Percentiles rank a stretch among this genome's conserved stretches.
These are phyloP conservation scores for Hypoxylon sp. DNA, from an alignment of 2,329 filamentous ascomycete genomes.

Conservation along the genomic window DNA sequence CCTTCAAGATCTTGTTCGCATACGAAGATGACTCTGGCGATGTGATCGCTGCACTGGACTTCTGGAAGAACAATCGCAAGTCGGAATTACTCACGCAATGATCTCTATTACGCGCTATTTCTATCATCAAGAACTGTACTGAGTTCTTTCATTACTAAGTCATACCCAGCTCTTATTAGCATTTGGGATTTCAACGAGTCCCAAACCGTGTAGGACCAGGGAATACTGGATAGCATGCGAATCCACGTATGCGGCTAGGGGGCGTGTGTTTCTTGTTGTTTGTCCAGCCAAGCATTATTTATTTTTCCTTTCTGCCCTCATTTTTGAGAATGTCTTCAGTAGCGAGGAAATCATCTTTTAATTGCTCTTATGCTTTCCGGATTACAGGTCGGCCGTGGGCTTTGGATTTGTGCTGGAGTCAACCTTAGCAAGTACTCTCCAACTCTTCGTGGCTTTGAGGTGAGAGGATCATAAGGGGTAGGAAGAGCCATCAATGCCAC, in stretches of 20 bases:
- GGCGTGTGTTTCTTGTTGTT: conserved; percentile 34
- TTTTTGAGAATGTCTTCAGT: conserved; percentile 46
- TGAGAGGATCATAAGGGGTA: conserved; percentile 3
- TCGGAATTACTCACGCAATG: conserved; percentile 58
- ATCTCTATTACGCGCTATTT: conserved; percentile 29
- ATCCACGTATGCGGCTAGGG: conserved; percentile 42
- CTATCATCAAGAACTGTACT: conserved; percentile 27
- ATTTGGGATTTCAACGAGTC: conserved; percentile 28
- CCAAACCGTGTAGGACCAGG: conserved; percentile 51
- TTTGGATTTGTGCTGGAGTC: conserved; percentile 41
- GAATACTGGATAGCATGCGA: conserved; percentile 52
- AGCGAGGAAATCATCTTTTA: conserved; percentile 45
- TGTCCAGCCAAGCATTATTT: conserved; percentile 44
- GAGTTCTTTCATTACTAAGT: conserved; percentile 28
- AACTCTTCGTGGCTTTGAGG: conserved; percentile 20
- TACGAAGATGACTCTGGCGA: conserved; percentile 97
- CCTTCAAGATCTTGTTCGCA: conserved; percentile 87
- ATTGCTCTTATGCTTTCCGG: conserved; percentile 32
- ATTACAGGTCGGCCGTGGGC: conserved; percentile 33
- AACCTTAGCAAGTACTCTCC: conserved; percentile 16
- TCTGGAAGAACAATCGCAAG: conserved; percentile 82
- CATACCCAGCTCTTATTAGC: conserved; percentile 32
- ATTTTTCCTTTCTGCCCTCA: conserved; percentile 43
- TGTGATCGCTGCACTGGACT: conserved; percentile 94
- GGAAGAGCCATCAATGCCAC: conserved; percentile 7